Evolutionary conservation across 495 filamentous ascomycete genomes (phyloP), one percentile per base, ranked within the genome.

Genomic region (Talaromyces thailandensis): DNA sequence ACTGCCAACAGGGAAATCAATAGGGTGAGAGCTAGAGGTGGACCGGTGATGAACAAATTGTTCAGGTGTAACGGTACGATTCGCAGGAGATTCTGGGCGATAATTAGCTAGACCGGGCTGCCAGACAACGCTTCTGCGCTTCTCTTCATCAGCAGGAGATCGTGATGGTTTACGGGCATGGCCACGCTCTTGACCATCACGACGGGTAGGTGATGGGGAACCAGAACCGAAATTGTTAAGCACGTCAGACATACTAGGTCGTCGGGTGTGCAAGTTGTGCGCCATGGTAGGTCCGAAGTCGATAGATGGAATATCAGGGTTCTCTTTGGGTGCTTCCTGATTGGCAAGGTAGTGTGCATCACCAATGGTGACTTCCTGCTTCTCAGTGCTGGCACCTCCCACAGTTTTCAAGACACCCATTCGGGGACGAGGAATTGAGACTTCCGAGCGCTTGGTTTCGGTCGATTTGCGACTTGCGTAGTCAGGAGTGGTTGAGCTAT

Each of bases 1-100:
- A 77, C 77, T 60, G 70, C 69, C 56, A 80, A 73, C 7, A 75
- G 78, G 61, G 81, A 82, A 16, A 81, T 57, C 55, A 75, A 1
- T 88, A 84, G 2, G 82, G 73, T 56, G 82, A 81, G 50, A 81
- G 61, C 67, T 82, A 24, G 81, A 79, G 6, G 87, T 82, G 4
- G 89, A 87, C 56, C 91, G 84, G 65, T 94, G 89, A 63, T 91
- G 86, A n/a, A 97, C 91, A 73, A 85, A 96, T 68, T 96, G 86
- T 68, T 96, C 91, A 18, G 93, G 68, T 45, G 82, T 77, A 26
- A 85, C 66, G 69, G 77, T 71, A 66, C 69, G 68, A 56, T 70
- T 52, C 52, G 76, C 74, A 40, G 82, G 79, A 58, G 74, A 79
- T 29, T 70, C 67, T 56, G 80, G 77, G 28, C 79, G 73, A 62